A percentile compares a stretch with the other conserved stretches of the same genome.
These are phyloP conservation scores for Geotrichum fermentans DNA, from an alignment of 1,139 yeast genomes.

Conservation along the genomic window DNA sequence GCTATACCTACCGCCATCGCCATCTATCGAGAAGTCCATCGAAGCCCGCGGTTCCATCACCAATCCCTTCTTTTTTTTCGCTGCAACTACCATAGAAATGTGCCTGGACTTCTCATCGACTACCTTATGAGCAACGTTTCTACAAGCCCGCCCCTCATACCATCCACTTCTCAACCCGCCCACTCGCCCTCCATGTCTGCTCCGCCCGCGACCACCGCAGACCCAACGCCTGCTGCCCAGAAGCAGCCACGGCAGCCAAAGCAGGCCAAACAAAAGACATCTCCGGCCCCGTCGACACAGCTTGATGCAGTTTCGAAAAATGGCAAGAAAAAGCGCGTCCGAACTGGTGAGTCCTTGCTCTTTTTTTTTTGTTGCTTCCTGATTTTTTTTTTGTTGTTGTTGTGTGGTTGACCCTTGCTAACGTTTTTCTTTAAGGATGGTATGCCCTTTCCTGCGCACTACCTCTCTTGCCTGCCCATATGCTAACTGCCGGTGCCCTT, in stretches of 20 bases:
- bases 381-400: not conserved
- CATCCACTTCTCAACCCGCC: not conserved
- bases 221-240: not conserved
- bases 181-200: not conserved
- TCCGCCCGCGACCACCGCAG: not conserved
- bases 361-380: not conserved
- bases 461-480: not conserved
- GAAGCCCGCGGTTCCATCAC: no score
- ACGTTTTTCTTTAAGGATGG: conserved; percentile 4
- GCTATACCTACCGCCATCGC: no score
- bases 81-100: no score
- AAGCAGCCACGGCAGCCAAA: not conserved
- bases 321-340: conserved; percentile 19
- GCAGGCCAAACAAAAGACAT: no score
- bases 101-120: no score
- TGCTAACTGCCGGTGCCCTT: no score
- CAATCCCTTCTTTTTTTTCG: no score
- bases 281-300: no score
- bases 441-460: not conserved
- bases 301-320: no score
- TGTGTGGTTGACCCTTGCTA: not conserved
- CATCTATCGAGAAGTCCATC: no score
- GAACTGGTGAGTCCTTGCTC: conserved; percentile 11
- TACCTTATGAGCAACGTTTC: conserved; percentile 5
- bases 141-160: conserved; percentile 20